Conservation (phyloP, 2,329 filamentous ascomycete species). For the Fonsecaea nubica region DNA sequence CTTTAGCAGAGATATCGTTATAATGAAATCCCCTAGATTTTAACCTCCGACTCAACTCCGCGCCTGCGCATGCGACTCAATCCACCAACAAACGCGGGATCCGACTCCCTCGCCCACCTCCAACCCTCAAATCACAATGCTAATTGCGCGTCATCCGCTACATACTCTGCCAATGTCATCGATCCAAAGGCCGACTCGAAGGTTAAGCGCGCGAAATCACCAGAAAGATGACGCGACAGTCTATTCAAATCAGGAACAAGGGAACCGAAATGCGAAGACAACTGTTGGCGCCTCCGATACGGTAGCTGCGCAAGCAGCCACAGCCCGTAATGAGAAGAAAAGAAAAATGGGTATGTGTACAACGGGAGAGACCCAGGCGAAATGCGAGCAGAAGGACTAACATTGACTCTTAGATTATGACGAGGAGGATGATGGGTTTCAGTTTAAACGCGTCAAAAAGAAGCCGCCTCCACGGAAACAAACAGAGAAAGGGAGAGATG, state of each 20-base stretch:
- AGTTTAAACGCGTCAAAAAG: slow-evolving; percentile 73
- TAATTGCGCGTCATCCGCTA: slow-evolving; percentile 44
- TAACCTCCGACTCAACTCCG: slow-evolving; percentile 8
- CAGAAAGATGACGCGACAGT: slow-evolving; percentile 44
- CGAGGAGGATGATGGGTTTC: slow-evolving; percentile 78
- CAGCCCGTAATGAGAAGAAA: slow-evolving; percentile 45
- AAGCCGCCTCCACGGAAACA: slow-evolving; percentile 56
- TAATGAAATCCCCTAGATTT: slow-evolving; percentile 18
- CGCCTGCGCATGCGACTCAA: slow-evolving; percentile 25
- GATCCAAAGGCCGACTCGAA: slow-evolving; percentile 38
- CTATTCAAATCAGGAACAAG: slow-evolving; percentile 29
- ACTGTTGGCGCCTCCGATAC: slow-evolving; percentile 30
- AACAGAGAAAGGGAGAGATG: slow-evolving; percentile 25
- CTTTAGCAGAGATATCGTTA: slow-evolving; percentile 25
- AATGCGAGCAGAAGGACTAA: slow-evolving; percentile 10
- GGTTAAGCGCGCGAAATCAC: slow-evolving; percentile 47
- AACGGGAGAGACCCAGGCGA: not conserved
- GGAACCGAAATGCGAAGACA: slow-evolving; percentile 30
- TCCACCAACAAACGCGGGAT: slow-evolving; percentile 25
- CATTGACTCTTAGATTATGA: slow-evolving; percentile 60
- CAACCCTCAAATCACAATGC: slow-evolving; percentile 42
- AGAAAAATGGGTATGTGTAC: slow-evolving; percentile 53
- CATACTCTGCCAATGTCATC: slow-evolving; percentile 44
- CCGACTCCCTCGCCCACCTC: slow-evolving; percentile 17
- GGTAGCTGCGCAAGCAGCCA: slow-evolving; percentile 36